Percentiles rank a stretch among this genome's conserved stretches.
phyloP scores from a whole-genome alignment of 768 basidiomycete species.

The Termitomyces sp. region DNA sequence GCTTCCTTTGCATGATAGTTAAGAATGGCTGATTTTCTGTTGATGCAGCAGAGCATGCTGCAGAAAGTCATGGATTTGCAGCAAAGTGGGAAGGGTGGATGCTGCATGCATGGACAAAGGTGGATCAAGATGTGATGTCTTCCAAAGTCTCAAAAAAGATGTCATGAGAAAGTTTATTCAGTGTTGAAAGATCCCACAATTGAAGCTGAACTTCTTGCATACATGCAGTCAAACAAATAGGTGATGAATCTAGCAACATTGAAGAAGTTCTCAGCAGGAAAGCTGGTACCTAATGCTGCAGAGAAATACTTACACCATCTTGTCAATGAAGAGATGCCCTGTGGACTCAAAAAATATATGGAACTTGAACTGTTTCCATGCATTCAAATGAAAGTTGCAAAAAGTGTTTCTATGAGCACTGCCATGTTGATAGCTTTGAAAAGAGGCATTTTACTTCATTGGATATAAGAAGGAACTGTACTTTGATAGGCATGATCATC shows the following conservation, averaged over 20 bases:
- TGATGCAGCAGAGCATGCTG: too few species aligned
- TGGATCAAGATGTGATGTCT: slow-evolving; percentile 21
- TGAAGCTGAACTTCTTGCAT: slow-evolving; percentile 22
- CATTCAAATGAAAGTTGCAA: neutral
- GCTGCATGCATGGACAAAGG: neutral
- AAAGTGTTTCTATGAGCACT: neutral
- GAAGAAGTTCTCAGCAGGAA: neutral
- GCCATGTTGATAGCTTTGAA: neutral
- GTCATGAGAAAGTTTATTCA: slow-evolving; percentile 23
- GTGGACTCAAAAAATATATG: slow-evolving; percentile 17
- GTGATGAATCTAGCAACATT: slow-evolving; percentile 28
- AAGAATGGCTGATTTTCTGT: too few species aligned
- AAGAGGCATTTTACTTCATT: neutral
- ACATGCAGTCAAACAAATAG: slow-evolving; percentile 29
- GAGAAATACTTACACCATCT: slow-evolving; percentile 23
- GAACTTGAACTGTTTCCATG: neutral
- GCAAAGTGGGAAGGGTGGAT: too few species aligned
- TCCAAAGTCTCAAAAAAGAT: slow-evolving; percentile 20
- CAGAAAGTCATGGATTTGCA: too few species aligned
- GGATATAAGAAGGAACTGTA: slow-evolving; percentile 22
- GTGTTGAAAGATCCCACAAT: slow-evolving; percentile 23
- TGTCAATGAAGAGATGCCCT: slow-evolving; percentile 27
- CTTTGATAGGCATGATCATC: neutral
- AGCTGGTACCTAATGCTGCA: slow-evolving; percentile 21
- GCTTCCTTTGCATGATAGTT: neutral